These are phyloP conservation scores for Rhizoclosmatium sp. DNA, from an alignment of 192 early-diverging fungal genomes.

Conservation along the genomic window DNA sequence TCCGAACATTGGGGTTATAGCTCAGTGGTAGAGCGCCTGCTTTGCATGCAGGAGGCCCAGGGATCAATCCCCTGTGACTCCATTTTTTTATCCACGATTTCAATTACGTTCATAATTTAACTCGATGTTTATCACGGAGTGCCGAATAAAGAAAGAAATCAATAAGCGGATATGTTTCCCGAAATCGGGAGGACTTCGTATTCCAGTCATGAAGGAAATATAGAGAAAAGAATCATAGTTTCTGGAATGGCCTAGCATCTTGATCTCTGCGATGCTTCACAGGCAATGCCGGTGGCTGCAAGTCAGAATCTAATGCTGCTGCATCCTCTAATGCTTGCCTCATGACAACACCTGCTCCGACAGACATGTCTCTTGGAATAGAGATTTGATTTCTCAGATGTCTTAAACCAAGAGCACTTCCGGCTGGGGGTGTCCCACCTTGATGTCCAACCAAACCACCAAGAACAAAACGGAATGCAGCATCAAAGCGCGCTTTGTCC, in stretches of 20 bases:
- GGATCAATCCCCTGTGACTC: too few relatives aligned
- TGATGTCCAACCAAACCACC: not conserved
- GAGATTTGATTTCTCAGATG: constrained; percentile 27
- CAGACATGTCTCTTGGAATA: constrained; percentile 28
- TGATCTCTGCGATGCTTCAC: constrained; percentile 11
- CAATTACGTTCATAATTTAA: too few relatives aligned
- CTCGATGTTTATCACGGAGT: too few relatives aligned
- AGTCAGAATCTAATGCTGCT: constrained; percentile 7
- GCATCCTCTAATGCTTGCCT: constrained; percentile 21
- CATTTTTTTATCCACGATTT: too few relatives aligned
- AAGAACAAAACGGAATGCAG: constrained; percentile 14
- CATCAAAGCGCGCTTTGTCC: constrained; percentile 11
- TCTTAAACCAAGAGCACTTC: constrained; percentile 1
- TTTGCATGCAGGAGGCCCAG: too few relatives aligned
- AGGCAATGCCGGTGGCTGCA: constrained; percentile 19
- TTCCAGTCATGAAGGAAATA: too few relatives aligned
- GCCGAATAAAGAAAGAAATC: too few relatives aligned
- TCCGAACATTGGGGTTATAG: too few relatives aligned
- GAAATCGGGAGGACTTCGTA: too few relatives aligned
- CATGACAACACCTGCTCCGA: constrained; percentile 9
- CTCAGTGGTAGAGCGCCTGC: too few relatives aligned
- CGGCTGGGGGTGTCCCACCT: not conserved
- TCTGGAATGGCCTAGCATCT: constrained; percentile 5
- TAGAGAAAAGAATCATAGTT: not conserved
- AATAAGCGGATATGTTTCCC: too few relatives aligned